Evolutionary conservation across 805 yeast species (phyloP), one percentile per base, ranked within the genome.

Genomic region (Sugiyamaella marilandica): DNA sequence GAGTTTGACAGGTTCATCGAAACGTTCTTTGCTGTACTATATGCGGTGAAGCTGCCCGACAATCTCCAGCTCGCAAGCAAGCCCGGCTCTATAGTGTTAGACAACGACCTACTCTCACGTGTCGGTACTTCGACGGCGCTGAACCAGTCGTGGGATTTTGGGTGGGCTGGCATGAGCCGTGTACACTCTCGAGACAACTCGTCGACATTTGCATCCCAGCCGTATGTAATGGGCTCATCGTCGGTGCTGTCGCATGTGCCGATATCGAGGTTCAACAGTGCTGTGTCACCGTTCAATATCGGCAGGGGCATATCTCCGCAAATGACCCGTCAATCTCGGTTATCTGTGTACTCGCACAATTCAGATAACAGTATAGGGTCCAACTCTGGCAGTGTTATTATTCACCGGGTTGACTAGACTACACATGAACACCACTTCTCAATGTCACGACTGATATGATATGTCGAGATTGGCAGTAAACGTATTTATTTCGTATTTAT

Each of bases 1-100:
- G 84, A 84, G 39, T 81, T 90, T 61, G 67, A 79, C 29, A 75
- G 72, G 41, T 82, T 87, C 62, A 78, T 89, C 74, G 74, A 73
- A 43, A 39, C 55, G n/a, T 54, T 60, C 24, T 45, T 57, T 14
- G 39, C 39, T 24, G 33, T 65, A 13, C 50, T 57, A 39, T 43
- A 51, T 48, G 16, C 62, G 29, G 47, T 59, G n/a, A 49, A 41
- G 41, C 31, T 45, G 10, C 59, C 56, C 10, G 56, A 29, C 31
- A 21, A n/a, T 14, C 4, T 16, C 39, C 13, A 14, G 34, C 14
- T 43, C 10, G 19, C 14, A 21, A 47, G 31, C 21, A 18, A 45
- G 49, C 41, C 19, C 8, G 19, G 43, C 7, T 39, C 43, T 13
- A 14, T 39, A 11, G 21, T 14, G 5, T 10, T 39, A n/a, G 43